phyloP scores from a whole-genome alignment of 2,329 filamentous ascomycete genomes.

The Claviceps maximensis region DNA sequence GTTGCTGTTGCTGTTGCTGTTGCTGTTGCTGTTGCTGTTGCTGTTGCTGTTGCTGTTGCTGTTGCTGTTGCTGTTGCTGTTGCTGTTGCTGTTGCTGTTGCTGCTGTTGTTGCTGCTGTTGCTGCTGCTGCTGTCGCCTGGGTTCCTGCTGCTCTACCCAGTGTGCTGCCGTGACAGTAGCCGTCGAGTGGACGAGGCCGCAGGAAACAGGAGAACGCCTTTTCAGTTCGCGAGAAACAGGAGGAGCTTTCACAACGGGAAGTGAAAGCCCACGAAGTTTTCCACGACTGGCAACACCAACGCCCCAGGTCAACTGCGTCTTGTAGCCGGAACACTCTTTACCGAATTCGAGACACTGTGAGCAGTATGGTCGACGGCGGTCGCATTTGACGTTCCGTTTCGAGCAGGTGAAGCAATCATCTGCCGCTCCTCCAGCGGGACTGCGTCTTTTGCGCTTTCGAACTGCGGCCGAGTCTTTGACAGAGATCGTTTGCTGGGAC shows the following conservation, averaged over 20 bases:
- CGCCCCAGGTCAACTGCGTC: conserved; percentile 91
- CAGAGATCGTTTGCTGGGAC: conserved; percentile 27
- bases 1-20: neutral
- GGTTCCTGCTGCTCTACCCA: conserved; percentile 21
- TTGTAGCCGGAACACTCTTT: conserved; percentile 94
- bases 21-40: neutral
- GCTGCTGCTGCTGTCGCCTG: conserved; percentile 1
- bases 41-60: neutral
- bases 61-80: neutral
- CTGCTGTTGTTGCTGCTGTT: neutral
- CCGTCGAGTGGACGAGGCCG: conserved; percentile 31
- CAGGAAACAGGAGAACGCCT: conserved; percentile 28
- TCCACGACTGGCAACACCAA: conserved; percentile 87
- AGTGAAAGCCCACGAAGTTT: conserved; percentile 84
- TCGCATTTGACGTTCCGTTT: conserved; percentile 80
- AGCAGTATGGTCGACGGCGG: conserved; percentile 84
- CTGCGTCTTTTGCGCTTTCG: conserved; percentile 76
- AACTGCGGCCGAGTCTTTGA: conserved; percentile 38
- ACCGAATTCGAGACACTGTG: conserved; percentile 80
- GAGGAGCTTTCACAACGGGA: conserved; percentile 48
- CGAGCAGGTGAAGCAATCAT: conserved; percentile 90
- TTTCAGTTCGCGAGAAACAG: conserved; percentile 37
- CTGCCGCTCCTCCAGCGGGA: conserved; percentile 73
- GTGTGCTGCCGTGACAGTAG: conserved; percentile 16
- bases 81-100: neutral